Evolutionary conservation across 2,329 filamentous ascomycete genomes (phyloP), one percentile per base, ranked within the genome.

Genomic region (Corinectria fuckeliana): DNA sequence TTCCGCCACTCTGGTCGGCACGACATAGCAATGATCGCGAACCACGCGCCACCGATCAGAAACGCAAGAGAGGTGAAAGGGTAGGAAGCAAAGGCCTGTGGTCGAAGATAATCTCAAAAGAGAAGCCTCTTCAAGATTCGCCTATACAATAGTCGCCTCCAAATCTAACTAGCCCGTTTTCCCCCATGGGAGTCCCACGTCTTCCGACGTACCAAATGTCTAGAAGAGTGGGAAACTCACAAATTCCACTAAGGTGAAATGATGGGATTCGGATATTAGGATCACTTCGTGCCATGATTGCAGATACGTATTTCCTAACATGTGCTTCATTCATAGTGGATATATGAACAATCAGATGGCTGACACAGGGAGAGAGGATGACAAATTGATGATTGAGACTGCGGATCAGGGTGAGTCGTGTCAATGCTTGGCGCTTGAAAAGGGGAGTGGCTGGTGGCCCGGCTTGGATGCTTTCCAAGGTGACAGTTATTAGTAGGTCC

Each of bases 1-100:
- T 61, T 61, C 59, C 59, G 59, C 52, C 54, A 50, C 47, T 50
- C 44, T 54, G 54, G 55, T 61, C 54, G 56, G 36, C 49, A 49
- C 50, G 56, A 18, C 48, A 48, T 41, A 49, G 44, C 42, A 50
- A 51, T 45, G 26, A 32, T 54, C 58, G 38, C 45, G 56, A 49
- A 56, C 55, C 50, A 59, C 50, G 50, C 44, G 39, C 60, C 50
- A 51, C 50, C 36, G 58, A 61, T 61, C 54, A 57, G 49, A 61
- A 58, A 53, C 56, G 56, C 50, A 20, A 42, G 38, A 60, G 41
- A 54, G 44, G 49, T 44, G 25, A 58, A 42, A 61, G 54, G 53
- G 38, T 30, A 28, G 28, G 28, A 39, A 54, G 23, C 11, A 34
- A 42, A 50, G 32, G 30, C 45, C 30, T 25, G 34, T 48, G 23